phyloP scores from a whole-genome alignment of 2,329 filamentous ascomycete genomes.

The Fusarium nelsonii region DNA sequence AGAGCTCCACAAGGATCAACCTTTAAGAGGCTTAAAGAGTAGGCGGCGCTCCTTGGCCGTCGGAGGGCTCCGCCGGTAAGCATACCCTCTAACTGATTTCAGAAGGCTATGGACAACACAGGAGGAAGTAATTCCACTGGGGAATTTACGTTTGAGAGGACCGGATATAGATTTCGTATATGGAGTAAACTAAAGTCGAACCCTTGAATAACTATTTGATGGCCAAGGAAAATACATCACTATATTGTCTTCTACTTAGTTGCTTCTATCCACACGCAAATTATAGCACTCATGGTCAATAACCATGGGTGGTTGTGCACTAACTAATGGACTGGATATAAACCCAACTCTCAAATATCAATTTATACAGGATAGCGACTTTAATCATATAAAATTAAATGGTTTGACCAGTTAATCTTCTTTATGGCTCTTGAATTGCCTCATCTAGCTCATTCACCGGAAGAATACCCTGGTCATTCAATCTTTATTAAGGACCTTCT shows the following conservation, averaged over 20 bases:
- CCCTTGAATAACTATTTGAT: not conserved
- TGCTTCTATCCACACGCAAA: not conserved
- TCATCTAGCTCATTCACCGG: slow-evolving; percentile 19
- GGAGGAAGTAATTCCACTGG: slow-evolving; percentile 27
- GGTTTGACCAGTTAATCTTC: not conserved
- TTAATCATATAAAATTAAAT: not conserved
- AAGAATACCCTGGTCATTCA: slow-evolving; percentile 39
- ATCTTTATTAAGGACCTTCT: slow-evolving; percentile 31
- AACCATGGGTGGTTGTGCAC: not conserved
- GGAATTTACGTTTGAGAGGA: not conserved
- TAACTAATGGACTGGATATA: not conserved
- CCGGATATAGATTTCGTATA: not conserved
- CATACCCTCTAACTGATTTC: slow-evolving; percentile 14
- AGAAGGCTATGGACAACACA: slow-evolving; percentile 4
- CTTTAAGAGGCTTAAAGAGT: slow-evolving; percentile 18
- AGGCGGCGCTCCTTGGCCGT: slow-evolving; percentile 28
- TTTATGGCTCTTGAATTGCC: not conserved
- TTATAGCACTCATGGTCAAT: not conserved
- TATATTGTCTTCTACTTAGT: not conserved
- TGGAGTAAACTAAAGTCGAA: not conserved
- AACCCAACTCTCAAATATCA: too few species aligned
- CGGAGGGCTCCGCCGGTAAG: slow-evolving; percentile 44
- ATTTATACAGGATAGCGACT: not conserved
- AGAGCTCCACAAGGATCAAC: slow-evolving; percentile 23
- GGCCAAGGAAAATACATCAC: not conserved